phyloP scores from a whole-genome alignment of 2,329 filamentous ascomycete genomes.

The Basipetospora chlamydospora region DNA sequence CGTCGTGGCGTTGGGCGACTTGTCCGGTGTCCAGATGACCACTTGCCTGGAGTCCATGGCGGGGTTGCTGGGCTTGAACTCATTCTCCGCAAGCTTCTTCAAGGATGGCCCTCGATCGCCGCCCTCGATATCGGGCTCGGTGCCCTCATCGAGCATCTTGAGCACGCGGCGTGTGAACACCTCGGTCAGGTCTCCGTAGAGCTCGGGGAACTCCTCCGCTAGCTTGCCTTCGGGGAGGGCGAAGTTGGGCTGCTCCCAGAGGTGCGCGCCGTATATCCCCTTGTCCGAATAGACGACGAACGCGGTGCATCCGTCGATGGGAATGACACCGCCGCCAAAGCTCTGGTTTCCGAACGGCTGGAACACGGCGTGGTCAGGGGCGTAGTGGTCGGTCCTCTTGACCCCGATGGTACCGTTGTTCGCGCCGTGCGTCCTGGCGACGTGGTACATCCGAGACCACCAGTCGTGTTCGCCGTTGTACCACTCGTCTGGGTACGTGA shows the following conservation, averaged over 20 bases:
- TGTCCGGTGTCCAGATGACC: neutral
- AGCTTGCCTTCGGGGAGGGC: neutral
- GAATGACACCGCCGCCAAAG: neutral
- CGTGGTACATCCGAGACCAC: constrained; percentile 24
- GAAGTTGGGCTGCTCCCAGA: constrained; percentile 4
- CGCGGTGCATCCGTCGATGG: constrained; percentile 1
- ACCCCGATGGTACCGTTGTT: neutral
- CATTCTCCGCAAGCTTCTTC: neutral
- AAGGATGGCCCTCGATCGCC: neutral
- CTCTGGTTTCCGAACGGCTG: neutral
- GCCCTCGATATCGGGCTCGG: neutral
- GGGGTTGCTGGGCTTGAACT: neutral
- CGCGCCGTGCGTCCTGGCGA: constrained; percentile 10
- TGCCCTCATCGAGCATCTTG: neutral
- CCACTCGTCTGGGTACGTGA: neutral
- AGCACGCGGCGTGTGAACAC: neutral
- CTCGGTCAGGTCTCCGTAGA: neutral
- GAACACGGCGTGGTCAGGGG: constrained; percentile 1
- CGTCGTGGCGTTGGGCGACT: neutral
- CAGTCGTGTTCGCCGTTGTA: constrained; percentile 12
- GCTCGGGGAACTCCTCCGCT: neutral
- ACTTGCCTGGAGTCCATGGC: neutral
- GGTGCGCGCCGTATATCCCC: constrained; percentile 2
- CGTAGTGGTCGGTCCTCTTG: neutral
- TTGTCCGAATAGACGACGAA: neutral